Evolutionary conservation across 768 basidiomycete species (phyloP), one percentile per base, ranked within the genome.

Genomic region (Scleroderma citrinum): DNA sequence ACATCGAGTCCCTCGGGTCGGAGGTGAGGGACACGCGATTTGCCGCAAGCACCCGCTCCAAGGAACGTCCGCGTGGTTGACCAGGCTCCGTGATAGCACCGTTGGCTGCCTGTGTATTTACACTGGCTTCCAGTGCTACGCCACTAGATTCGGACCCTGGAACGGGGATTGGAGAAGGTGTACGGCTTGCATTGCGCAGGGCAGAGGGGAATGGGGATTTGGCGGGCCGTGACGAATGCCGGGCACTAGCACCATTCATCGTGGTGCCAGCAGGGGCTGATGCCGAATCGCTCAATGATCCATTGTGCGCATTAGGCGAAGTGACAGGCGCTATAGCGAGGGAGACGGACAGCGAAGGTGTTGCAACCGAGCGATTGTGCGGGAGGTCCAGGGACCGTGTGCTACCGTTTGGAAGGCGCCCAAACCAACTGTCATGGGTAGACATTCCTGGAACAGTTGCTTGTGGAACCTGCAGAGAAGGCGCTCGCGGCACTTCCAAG

Each of bases 121-220:
- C 13, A 17, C 21, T 7, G 7, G 16, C 17, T 19, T 12, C 43
- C 43, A 14, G 30, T 8, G 13, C 29, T 7, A 17, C 16, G n/a
- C 29, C 14, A 29, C 7, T n/a, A 20, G 30, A 12, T 12, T 6
- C 7, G 4, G 43, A 7, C 26, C 20, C 8, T 3, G n/a, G 10
- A 7, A 21, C 30, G 13, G 43, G 30, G 30, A 31, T 44, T 11
- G 80, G 79, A 20, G 79, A 78, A 8, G 78, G 75, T 21, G 75
- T 73, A 41, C 75, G 63, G 50, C 76, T 79, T 12, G 71, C 39
- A 50, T 76, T 75, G 55, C 77, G 76, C 65, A 88, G 53, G 20
- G 84, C 86, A 47, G 84, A 85, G 47, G 76, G 72, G 29, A 88
- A 58, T 0, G 85, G 84, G 23, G 70, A 61, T 60, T 74, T 76